Base-by-base conservation (phyloP, 768 basidiomycete species). In the Strobilomyces echinocephalus region DNA sequence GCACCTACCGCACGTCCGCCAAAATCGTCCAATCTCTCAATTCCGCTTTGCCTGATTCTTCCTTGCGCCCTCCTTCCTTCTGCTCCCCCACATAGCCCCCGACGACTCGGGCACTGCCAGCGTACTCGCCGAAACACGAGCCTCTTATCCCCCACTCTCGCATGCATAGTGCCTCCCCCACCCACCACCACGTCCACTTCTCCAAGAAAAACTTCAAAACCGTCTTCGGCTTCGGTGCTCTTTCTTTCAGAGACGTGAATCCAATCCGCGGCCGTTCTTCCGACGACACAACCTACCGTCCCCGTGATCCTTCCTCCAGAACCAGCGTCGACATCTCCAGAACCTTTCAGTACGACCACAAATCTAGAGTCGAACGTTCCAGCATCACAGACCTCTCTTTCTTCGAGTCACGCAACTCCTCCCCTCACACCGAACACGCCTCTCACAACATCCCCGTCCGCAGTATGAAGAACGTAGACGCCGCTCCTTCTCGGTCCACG, bases 181-280 rank as follows among this genome's bases (percentile, higher is more conserved):
- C 70, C 65, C 63, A 70, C 55, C 71, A 63, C 12, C 65, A 66
- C 60, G 53, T 63, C 64, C 62, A 66, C 53, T 61, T 70, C 33
- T 66, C 72, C 50, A 77, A 72, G 73, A 74, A 74, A 69, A 75
- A 73, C 63, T 73, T 81, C 66, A 75, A 74, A 63, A 66, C 76
- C 28, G 78, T 78, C 41, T 72, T 81, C 48, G 79, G 78, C 47
- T 71, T 80, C 38, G 56, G 57, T 61, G 52, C 73, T 50, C 52
- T 68, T 44, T 72, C 72, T 47, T 74, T 72, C 60, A 73, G 68
- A 61, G 66, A 70, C 59, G 61, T 71, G 35, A 57, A 65, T 60
- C 62, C 67, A 54, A 57, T 57, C 46, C 68, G 58, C 44, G 62
- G 55, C 56, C 67, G 61, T 63, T 55, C 67, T 48, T 69, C 68